Percentiles rank a stretch among this genome's conserved stretches.
Conservation (phyloP, 2,329 filamentous ascomycete genomes). For the Xylariaceae sp. region DNA sequence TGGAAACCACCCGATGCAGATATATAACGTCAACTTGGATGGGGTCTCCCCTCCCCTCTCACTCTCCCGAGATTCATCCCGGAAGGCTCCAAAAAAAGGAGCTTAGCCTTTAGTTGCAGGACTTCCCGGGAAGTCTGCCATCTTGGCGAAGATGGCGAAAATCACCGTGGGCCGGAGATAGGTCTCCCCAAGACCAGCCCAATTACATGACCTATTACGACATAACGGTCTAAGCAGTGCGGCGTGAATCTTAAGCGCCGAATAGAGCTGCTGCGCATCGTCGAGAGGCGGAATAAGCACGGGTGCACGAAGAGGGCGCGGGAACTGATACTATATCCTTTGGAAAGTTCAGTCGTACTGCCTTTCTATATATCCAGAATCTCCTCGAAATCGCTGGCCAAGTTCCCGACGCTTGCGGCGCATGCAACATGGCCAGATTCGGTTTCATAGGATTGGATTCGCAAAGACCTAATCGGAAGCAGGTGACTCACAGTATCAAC, state of each 20-base stretch:
- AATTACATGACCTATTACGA: conserved; percentile 17
- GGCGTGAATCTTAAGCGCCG: conserved; percentile 13
- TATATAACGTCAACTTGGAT: conserved; percentile 20
- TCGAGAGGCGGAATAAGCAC: conserved; percentile 20
- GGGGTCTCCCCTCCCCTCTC: background rate
- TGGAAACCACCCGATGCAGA: conserved; percentile 29
- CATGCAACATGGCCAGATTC: conserved; percentile 25
- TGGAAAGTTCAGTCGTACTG: conserved; percentile 37
- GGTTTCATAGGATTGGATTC: conserved; percentile 26
- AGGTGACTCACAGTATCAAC: conserved; percentile 65
- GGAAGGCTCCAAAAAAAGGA: conserved; percentile 6
- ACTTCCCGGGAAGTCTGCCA: background rate
- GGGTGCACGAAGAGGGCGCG: conserved; percentile 13
- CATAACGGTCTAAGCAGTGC: conserved; percentile 11
- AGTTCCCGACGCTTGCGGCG: conserved; percentile 18
- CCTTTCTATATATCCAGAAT: conserved; percentile 21
- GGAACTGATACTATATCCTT: conserved; percentile 37
- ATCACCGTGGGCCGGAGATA: background rate
- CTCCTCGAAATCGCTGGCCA: conserved; percentile 27
- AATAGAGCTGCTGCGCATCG: conserved; percentile 22
- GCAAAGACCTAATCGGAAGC: conserved; percentile 28
- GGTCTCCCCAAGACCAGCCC: background rate
- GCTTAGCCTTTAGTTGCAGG: conserved; percentile 1
- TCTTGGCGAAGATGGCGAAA: background rate
- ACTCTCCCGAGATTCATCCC: conserved; percentile 8